Evolutionary conservation across 2,329 filamentous ascomycete genomes (phyloP).

Genomic region (Thielaviopsis euricoi): DNA sequence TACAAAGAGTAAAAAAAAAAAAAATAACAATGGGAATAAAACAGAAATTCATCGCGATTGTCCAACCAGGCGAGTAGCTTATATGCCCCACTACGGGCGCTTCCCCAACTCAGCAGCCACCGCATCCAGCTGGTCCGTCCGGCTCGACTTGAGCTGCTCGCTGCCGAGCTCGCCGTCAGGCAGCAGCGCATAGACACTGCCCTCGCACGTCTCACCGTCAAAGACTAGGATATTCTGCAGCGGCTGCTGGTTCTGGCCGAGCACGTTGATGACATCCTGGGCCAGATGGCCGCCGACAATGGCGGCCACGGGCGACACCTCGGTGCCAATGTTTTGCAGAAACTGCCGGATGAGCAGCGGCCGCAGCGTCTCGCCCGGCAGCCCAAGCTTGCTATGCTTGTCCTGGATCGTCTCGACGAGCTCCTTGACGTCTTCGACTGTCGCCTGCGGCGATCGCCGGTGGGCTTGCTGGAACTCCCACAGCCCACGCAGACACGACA

Average conservation of each 20-base stretch:
- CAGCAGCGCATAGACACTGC: constrained; percentile 67
- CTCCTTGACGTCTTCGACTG: constrained; percentile 28
- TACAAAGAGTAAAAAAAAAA: too few species aligned
- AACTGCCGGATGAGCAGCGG: constrained; percentile 68
- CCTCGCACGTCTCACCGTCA: constrained; percentile 66
- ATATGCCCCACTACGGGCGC: background rate
- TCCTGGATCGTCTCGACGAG: constrained; percentile 68
- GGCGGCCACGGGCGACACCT: constrained; percentile 74
- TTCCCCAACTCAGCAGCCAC: background rate
- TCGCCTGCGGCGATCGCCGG: constrained; percentile 26
- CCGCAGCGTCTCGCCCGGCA: constrained; percentile 50
- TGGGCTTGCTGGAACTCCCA: constrained; percentile 62
- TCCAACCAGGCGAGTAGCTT: background rate
- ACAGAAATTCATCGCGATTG: background rate
- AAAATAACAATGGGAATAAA: background rate
- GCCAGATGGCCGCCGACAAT: constrained; percentile 81
- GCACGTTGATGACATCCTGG: constrained; percentile 93
- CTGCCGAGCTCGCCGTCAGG: constrained; percentile 35
- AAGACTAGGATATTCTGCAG: constrained; percentile 92
- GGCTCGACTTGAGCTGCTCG: constrained; percentile 3
- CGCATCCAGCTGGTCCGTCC: background rate
- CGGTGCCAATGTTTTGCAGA: constrained; percentile 68
- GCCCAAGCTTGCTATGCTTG: constrained; percentile 57
- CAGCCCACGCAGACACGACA: constrained; percentile 74
- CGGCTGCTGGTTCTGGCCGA: constrained; percentile 80